These are phyloP conservation scores for Avena sativa DNA, from an alignment of 176 grass and related monocot genomes.

Conservation along the genomic window DNA sequence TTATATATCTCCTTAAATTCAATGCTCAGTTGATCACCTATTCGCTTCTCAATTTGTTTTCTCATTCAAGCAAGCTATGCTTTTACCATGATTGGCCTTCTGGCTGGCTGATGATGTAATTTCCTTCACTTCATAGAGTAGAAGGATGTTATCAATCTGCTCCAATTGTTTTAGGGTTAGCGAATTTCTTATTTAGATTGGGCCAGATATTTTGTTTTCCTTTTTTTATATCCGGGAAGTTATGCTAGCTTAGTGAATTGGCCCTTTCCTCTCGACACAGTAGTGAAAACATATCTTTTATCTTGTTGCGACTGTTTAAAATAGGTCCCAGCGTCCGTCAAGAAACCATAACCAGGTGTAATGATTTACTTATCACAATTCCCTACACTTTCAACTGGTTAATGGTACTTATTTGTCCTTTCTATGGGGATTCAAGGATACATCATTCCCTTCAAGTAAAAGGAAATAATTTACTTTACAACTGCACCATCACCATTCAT, in stretches of 20 bases:
- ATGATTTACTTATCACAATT: conserved; percentile 3
- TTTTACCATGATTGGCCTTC: not conserved
- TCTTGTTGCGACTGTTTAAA: conserved; percentile 9
- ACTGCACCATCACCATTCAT: not conserved
- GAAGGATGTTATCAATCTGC: not conserved
- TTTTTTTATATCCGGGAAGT: not conserved
- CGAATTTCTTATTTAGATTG: not conserved
- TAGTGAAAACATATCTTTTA: conserved; percentile 3
- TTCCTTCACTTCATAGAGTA: not conserved
- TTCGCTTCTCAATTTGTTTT: not conserved
- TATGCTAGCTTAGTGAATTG: not conserved
- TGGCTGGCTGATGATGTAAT: not conserved
- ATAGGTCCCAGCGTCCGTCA: conserved; percentile 1
- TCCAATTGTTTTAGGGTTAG: not conserved
- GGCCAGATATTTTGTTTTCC: not conserved
- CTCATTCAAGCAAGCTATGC: not conserved
- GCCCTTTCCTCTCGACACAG: not conserved
- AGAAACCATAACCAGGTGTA: conserved; percentile 26
- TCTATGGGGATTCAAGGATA: not conserved
- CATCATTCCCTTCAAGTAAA: not conserved
- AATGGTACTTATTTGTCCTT: conserved; percentile 30
- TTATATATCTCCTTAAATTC: not conserved
- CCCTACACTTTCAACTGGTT: conserved; percentile 15
- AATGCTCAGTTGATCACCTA: not conserved
- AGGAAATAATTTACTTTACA: conserved; percentile 10